Percentiles rank a stretch among this genome's conserved stretches.
Evolutionary conservation across 352 stramenopile genomes (phyloP).

Genomic region (Phytophthora cryptogea): DNA sequence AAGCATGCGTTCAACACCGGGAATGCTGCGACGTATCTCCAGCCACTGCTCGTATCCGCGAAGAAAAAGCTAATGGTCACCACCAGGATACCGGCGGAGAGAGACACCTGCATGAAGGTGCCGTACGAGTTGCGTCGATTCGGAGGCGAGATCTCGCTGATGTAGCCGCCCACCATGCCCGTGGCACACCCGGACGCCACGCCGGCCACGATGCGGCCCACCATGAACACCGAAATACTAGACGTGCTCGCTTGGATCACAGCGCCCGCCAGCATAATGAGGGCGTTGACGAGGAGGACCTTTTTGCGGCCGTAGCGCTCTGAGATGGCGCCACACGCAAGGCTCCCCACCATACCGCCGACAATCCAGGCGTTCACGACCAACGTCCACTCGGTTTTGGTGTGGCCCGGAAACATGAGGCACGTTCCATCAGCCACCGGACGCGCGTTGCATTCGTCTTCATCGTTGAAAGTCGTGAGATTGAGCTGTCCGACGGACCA

Average conservation of each 20-base stretch:
- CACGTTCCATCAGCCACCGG: constrained; percentile 37
- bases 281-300: constrained; percentile 30
- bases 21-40: constrained; percentile 40
- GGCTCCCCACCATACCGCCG: constrained; percentile 54
- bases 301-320: constrained; percentile 50
- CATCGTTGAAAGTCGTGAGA: constrained; percentile 36
- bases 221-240: constrained; percentile 37
- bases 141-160: constrained; percentile 49
- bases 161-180: constrained; percentile 38
- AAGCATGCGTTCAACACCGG: constrained; percentile 33
- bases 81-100: constrained; percentile 43
- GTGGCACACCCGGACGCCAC: constrained; percentile 43
- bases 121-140: constrained; percentile 37
- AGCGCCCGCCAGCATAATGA: constrained; percentile 44
- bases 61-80: constrained; percentile 48
- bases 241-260: constrained; percentile 40
- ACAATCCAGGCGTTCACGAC: constrained; percentile 62
- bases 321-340: constrained; percentile 37
- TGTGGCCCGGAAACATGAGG: constrained; percentile 32
- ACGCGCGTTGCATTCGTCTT: constrained; percentile 43
- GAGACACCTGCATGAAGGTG: constrained; percentile 46
- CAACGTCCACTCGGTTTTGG: constrained; percentile 47
- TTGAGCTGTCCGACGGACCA: constrained; percentile 61
- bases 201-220: constrained; percentile 43
- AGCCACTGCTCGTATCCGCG: constrained; percentile 26